These are phyloP conservation scores for Tylopilus balloui DNA, from an alignment of 768 basidiomycete genomes.

Conservation along the genomic window DNA sequence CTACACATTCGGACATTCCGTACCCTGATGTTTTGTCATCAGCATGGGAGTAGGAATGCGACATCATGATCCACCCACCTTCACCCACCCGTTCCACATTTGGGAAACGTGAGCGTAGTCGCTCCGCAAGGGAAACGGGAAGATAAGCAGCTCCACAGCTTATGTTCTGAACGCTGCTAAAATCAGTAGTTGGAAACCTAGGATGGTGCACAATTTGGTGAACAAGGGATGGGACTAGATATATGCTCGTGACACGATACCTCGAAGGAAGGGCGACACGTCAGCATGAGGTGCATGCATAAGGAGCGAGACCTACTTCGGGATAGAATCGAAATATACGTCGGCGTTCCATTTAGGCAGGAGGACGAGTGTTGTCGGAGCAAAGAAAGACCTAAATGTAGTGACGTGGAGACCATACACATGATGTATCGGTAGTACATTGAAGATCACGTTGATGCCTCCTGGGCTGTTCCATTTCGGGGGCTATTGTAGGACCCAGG, in stretches of 20 bases:
- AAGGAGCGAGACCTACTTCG: conserved; percentile 43
- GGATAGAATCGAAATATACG: conserved; percentile 46
- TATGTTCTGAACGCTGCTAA: conserved; percentile 45
- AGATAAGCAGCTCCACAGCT: conserved; percentile 64
- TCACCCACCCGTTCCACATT: conserved; percentile 35
- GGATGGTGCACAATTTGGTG: conserved; percentile 62
- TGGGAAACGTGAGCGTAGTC: conserved; percentile 37
- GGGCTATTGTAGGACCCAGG: conserved; percentile 27
- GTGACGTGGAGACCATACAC: conserved; percentile 55
- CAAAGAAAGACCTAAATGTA: conserved; percentile 44
- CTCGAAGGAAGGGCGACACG: conserved; percentile 31
- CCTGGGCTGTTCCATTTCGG: conserved; percentile 39
- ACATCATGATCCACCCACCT: conserved; percentile 36
- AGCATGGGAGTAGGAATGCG: background rate
- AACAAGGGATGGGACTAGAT: conserved; percentile 57
- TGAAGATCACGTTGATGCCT: conserved; percentile 46
- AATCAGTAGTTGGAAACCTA: conserved; percentile 41
- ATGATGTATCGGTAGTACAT: conserved; percentile 67
- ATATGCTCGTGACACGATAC: conserved; percentile 47
- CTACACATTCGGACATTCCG: conserved; percentile 65
- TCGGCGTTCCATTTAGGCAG: conserved; percentile 60
- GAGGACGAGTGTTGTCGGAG: conserved; percentile 47
- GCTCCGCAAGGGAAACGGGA: conserved; percentile 48
- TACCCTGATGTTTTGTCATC: conserved; percentile 45
- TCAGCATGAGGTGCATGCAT: background rate